Conservation (phyloP, 2,329 filamentous ascomycete species). For the Fusarium liriodendri region DNA sequence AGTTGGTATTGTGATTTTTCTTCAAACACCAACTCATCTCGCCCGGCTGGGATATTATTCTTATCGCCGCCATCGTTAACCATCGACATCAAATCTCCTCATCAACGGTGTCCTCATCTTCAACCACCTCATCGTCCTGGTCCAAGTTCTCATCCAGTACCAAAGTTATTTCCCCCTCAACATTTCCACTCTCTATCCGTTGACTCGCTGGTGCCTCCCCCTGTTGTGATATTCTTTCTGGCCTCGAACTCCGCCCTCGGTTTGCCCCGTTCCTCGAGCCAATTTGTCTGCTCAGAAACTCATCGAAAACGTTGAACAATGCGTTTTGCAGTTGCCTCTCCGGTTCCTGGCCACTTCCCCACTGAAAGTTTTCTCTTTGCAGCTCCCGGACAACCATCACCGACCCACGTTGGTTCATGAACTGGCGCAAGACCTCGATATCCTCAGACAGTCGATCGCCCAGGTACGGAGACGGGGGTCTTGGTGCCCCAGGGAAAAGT, state of each 20-base stretch:
- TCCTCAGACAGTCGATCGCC: background rate
- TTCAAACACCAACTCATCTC: too few species aligned
- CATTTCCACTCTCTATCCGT: background rate
- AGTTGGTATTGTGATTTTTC: too few species aligned
- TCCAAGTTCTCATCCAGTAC: background rate
- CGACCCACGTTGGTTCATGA: background rate
- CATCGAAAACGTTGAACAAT: background rate
- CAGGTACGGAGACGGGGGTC: background rate
- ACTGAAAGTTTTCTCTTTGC: background rate
- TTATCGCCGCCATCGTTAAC: too few species aligned
- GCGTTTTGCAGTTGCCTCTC: background rate
- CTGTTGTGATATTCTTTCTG: background rate
- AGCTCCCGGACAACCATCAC: background rate
- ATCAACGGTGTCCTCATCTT: background rate
- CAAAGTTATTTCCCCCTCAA: background rate
- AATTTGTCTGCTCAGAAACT: background rate
- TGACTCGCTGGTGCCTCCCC: background rate
- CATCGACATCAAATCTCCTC: too few species aligned
- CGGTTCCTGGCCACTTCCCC: background rate
- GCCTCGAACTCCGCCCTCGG: background rate
- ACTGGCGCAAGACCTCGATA: background rate
- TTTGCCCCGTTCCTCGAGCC: background rate
- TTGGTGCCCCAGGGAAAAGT: background rate
- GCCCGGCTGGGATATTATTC: too few species aligned
- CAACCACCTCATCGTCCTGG: background rate